These are phyloP conservation scores for Azolla pinnata DNA, from an alignment of 75 land plant species.

Conservation along the genomic window DNA sequence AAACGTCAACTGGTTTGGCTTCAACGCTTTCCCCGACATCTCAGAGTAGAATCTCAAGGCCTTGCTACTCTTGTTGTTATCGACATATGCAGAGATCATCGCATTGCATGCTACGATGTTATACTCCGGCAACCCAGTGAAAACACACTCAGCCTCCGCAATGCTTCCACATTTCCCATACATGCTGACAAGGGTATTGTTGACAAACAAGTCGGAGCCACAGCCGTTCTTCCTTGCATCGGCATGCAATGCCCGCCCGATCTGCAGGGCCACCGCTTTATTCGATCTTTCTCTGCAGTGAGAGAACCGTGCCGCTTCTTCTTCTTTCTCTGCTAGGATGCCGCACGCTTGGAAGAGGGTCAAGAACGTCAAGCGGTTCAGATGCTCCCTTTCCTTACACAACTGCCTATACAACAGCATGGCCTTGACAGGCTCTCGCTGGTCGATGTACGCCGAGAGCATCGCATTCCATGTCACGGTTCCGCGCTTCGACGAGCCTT, in stretches of 20 bases:
- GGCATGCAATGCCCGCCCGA: slow-evolving; percentile 19
- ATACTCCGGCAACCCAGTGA: background rate
- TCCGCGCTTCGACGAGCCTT: slow-evolving; percentile 27
- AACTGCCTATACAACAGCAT: slow-evolving; percentile 28
- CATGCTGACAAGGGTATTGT: background rate
- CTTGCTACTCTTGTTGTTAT: background rate
- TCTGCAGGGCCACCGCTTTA: slow-evolving; percentile 7
- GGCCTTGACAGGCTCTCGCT: slow-evolving; percentile 15
- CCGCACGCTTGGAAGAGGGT: slow-evolving; percentile 25
- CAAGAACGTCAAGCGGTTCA: slow-evolving; percentile 28
- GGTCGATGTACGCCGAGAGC: slow-evolving; percentile 33
- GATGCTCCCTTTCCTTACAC: slow-evolving; percentile 21
- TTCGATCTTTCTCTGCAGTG: no score
- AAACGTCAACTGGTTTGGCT: background rate
- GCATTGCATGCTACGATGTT: slow-evolving; percentile 7
- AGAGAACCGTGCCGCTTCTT: slow-evolving; percentile 4
- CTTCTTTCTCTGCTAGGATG: slow-evolving; percentile 6
- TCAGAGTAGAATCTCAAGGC: background rate
- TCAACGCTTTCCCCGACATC: background rate
- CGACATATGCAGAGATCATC: slow-evolving; percentile 3
- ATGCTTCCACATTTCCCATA: slow-evolving; percentile 4
- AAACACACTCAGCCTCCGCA: background rate
- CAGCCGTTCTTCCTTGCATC: slow-evolving; percentile 12
- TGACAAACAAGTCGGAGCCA: background rate
- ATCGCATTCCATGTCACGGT: slow-evolving; percentile 56